Conservation (phyloP, 306 rosid genomes). For the Arachis stenosperma region DNA sequence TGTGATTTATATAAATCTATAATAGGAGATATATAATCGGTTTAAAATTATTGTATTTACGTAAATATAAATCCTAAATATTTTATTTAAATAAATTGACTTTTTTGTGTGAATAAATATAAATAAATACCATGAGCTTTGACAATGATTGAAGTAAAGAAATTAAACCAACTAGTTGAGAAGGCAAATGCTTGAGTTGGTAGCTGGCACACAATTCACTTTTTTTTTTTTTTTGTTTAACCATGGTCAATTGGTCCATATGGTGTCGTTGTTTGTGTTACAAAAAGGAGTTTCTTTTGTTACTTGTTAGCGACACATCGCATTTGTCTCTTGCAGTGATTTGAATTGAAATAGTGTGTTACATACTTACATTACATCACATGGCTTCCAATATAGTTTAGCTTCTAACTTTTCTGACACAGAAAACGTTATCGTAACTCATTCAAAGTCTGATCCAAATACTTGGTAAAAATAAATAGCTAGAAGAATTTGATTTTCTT, state of each 20-base stretch:
- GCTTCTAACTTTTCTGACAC: conserved; percentile 6
- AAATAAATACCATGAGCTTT: background rate
- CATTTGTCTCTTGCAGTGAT: background rate
- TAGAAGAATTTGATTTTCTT: background rate
- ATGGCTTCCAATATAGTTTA: background rate
- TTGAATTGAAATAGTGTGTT: background rate
- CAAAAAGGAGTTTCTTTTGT: background rate
- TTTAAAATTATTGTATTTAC: too few species aligned
- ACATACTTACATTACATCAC: background rate
- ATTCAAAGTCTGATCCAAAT: conserved; percentile 10
- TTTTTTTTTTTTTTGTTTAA: background rate
- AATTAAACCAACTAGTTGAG: background rate
- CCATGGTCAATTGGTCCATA: background rate
- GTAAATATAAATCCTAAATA: too few species aligned
- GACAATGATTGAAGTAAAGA: conserved; percentile 32
- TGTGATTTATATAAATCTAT: too few species aligned
- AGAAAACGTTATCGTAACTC: conserved; percentile 5
- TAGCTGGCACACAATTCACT: conserved; percentile 31
- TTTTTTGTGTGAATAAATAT: too few species aligned
- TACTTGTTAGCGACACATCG: conserved; percentile 8
- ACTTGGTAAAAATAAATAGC: background rate
- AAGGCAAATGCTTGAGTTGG: conserved; percentile 33
- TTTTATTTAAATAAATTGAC: too few species aligned
- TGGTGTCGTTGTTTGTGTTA: background rate
- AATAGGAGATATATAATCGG: too few species aligned